Evolutionary conservation across 2,329 filamentous ascomycete genomes (phyloP).

Genomic region (Sordariomycetes sp.): DNA sequence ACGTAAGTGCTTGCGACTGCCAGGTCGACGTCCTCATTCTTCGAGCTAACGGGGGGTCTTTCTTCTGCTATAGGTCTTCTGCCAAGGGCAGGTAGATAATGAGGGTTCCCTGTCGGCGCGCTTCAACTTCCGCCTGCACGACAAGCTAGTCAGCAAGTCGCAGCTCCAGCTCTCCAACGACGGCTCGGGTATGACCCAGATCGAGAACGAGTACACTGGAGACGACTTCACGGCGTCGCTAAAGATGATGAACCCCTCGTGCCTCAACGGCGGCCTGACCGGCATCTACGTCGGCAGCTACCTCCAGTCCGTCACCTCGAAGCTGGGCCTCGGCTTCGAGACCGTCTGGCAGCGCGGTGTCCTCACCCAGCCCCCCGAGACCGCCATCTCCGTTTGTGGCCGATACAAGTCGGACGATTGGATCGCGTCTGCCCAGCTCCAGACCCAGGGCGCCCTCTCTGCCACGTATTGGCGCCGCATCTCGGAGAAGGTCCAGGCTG

Average conservation of each 20-base stretch:
- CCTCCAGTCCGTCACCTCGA: conserved; percentile 83
- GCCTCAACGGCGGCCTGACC: conserved; percentile 82
- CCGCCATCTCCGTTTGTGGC: conserved; percentile 78
- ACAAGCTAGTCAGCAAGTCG: conserved; percentile 73
- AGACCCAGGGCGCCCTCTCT: conserved; percentile 79
- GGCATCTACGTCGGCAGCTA: conserved; percentile 96
- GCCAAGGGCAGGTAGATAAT: conserved; percentile 92
- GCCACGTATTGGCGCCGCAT: conserved; percentile 90
- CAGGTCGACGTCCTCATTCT: neutral
- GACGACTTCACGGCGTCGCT: conserved; percentile 86
- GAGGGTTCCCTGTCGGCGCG: conserved; percentile 78
- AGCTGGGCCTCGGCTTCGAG: conserved; percentile 79
- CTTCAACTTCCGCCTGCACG: conserved; percentile 87
- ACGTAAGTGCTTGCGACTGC: conserved; percentile 42
- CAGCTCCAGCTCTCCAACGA: conserved; percentile 76
- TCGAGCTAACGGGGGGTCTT: neutral
- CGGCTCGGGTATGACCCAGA: conserved; percentile 77
- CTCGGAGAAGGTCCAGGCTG: conserved; percentile 91
- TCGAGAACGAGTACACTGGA: conserved; percentile 93
- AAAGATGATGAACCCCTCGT: conserved; percentile 92
- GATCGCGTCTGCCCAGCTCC: conserved; percentile 83
- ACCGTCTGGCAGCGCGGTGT: conserved; percentile 86
- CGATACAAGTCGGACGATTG: conserved; percentile 88
- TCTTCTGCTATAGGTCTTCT: conserved; percentile 58
- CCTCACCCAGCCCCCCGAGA: conserved; percentile 79